Conservation (phyloP, 768 basidiomycete genomes). For the Kwoniella shandongensis region DNA sequence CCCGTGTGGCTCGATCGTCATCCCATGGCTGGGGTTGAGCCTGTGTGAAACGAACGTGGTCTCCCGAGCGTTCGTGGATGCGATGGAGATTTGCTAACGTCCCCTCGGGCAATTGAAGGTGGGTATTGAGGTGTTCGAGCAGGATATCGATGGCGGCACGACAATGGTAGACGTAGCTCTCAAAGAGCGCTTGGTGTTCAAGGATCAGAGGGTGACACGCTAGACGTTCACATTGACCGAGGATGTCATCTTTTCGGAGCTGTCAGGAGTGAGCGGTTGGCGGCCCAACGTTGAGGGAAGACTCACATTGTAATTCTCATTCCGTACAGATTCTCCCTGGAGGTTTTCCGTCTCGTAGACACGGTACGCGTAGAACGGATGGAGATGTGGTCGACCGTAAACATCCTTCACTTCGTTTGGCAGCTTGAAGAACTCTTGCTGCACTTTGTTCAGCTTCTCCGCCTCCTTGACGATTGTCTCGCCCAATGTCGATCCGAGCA, state of each 20-base stretch:
- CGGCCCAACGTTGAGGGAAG: background rate
- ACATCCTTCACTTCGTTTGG: constrained; percentile 31
- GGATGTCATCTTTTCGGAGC: constrained; percentile 32
- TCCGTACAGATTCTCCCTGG: constrained; percentile 13
- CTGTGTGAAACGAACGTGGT: constrained; percentile 32
- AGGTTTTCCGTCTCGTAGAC: constrained; percentile 12
- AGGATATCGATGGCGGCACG: constrained; percentile 23
- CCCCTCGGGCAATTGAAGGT: constrained; percentile 22
- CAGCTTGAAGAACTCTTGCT: constrained; percentile 26
- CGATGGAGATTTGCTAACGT: constrained; percentile 27
- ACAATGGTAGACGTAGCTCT: constrained; percentile 22
- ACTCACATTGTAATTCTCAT: constrained; percentile 31
- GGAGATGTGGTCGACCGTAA: constrained; percentile 25
- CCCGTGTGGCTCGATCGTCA: constrained; percentile 16
- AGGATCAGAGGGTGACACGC: constrained; percentile 21
- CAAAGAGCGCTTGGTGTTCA: constrained; percentile 18
- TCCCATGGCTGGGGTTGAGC: constrained; percentile 12
- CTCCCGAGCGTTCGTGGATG: constrained; percentile 21
- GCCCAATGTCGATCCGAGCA: constrained; percentile 24
- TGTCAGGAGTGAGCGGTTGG: background rate
- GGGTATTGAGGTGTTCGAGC: constrained; percentile 18
- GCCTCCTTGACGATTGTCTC: constrained; percentile 25
- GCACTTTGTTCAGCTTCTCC: constrained; percentile 21
- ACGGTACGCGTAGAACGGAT: constrained; percentile 34
- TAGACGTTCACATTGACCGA: constrained; percentile 23